These are phyloP conservation scores for Gracilariopsis chorda DNA, from an alignment of 23 red algal species.

Conservation along the genomic window DNA sequence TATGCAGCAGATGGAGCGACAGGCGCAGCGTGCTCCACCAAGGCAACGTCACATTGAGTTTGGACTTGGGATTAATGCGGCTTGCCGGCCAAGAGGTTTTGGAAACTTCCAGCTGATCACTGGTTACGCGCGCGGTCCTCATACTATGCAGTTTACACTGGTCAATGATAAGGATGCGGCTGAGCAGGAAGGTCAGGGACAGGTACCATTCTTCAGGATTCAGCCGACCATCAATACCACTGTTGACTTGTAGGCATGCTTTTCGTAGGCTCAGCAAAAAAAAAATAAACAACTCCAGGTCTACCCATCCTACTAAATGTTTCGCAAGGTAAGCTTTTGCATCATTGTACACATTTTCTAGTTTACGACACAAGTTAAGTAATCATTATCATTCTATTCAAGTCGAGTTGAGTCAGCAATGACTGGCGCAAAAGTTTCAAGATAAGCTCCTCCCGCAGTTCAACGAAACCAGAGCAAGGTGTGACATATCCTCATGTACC, in stretches of 20 bases:
- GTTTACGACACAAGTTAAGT: no score
- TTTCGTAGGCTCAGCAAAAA: not conserved
- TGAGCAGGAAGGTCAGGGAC: slow-evolving; percentile 96
- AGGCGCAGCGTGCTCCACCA: slow-evolving; percentile 66
- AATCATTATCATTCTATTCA: no score
- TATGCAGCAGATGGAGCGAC: slow-evolving; percentile 93
- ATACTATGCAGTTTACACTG: slow-evolving; percentile 84
- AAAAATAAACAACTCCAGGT: not conserved
- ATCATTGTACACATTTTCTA: no score
- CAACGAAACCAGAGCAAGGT: not conserved
- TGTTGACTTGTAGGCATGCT: slow-evolving; percentile 39
- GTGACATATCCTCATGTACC: not conserved
- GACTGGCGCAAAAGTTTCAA: no score
- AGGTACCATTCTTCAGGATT: slow-evolving; percentile 87
- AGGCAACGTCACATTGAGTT: slow-evolving; percentile 77
- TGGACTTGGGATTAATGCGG: slow-evolving; percentile 84
- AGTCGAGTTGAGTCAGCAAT: no score
- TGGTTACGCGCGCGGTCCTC: slow-evolving; percentile 81
- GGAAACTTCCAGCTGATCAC: slow-evolving; percentile 96
- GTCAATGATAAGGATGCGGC: slow-evolving; percentile 94
- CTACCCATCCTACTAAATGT: no score
- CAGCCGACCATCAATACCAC: slow-evolving; percentile 95
- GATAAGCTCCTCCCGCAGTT: no score
- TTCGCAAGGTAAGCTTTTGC: no score
- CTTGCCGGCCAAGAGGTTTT: slow-evolving; percentile 85